Base-by-base conservation (phyloP, 768 basidiomycete species). In the Amanita pseudoporphyria region DNA sequence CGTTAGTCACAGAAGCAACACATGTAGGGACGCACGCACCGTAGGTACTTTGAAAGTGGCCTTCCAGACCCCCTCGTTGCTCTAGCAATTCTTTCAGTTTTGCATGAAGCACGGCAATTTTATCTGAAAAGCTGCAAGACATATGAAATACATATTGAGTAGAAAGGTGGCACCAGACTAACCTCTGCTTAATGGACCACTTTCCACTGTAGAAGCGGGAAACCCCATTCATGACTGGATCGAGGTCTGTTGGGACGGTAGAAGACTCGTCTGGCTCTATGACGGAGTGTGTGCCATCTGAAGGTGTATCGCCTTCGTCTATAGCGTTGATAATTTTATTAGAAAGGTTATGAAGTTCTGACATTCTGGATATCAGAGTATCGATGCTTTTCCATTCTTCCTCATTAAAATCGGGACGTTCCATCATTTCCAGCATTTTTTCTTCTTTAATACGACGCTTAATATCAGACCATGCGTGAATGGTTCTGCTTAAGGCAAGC, bases 101-200 rank as follows among this genome's bases (percentile, higher is more conserved):
- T 2, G 52, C 52, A 57, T 90, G 84, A 22, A 88, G 64, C 1
- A 52, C 47, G 22, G 56, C 48, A 10, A 89, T 64, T 42, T 73
- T 66, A 24, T 69, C 58, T 2, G 88, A 88, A 56, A 80, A 90
- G 37, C 88, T 81, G 50, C 36, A 32, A n/a, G 47, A 24, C 1
- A 47, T n/a, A 36, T 52, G 40, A 43, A 35, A 50, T 35, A 28
- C 26, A 28, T 28, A 32, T 28, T 32, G 30, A 32, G 33, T 47
- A 14, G 14, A 30, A 3, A 24, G 16, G 30, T 24, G 48, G 36
- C 39, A 21, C 37, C 39, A 49, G 33, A 56, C 69, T 55, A 49
- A 90, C 88, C 74, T 72, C 44, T 84, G 82, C 53, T 78, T 82
- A 53, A 91, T 84, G 1, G 64, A 62, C 77, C 79, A 79, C 54